Base-by-base conservation (phyloP, 768 basidiomycete species). In the Kwoniella bestiolae region DNA sequence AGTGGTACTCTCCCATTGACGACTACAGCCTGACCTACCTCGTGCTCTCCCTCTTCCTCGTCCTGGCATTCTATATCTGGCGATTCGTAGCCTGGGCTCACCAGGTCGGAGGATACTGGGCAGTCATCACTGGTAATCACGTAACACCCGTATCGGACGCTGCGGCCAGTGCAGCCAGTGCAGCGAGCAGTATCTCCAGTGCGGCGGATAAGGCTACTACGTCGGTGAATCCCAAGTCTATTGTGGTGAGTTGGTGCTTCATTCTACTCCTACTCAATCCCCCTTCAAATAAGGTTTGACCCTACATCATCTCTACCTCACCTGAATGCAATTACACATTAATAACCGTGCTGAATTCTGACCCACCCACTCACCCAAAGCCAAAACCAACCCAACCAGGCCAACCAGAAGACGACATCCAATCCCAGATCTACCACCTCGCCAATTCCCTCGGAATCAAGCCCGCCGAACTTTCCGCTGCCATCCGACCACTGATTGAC, bases 81-180 rank as follows among this genome's bases (percentile, higher is more conserved):
- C 55, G 79, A 28, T 69, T 78, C 65, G 79, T 78, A 25, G 69
- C 78, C 38, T 80, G 76, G 78, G 79, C 79, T 1, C 50, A 47
- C 11, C 69, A 79, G 23, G 75, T 70, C 3, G 79, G 79, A 18
- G 79, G 79, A 14, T 80, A 80, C 57, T 80, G 79, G 79, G 69
- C 74, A n/a, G 63, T 80, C 44, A 63, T 79, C 60, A 78, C 78
- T 7, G 79, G 79, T 11, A 47, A 63, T 23, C 67, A 68, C 47
- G 56, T 60, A 16, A 53, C 62, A 5, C 57, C 64, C 21, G 51
- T 55, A 2, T 49, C 61, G 1, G 35, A 57, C 11, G 67, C 65
- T 12, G 68, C 63, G 14, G 66, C 70, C 7, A 41, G 58, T 25
- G 66, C 72, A 25, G 68, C 67, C 3, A 53, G 62, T 14, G 47